Evolutionary conservation across 1,139 yeast genomes (phyloP).

Genomic region (Geotrichum citri-aurantii): DNA sequence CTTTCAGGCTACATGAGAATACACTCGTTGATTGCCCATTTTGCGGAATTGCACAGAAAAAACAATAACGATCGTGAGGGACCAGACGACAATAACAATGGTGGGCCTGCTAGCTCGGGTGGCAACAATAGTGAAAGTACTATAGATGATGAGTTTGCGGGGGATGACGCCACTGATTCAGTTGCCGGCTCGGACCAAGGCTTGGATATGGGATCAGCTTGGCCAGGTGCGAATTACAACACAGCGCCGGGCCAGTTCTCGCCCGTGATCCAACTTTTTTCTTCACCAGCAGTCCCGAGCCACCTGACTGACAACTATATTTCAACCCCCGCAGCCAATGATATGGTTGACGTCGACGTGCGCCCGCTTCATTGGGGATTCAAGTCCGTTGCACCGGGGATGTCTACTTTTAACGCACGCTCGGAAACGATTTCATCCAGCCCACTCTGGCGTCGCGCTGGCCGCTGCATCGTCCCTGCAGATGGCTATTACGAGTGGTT

Average conservation of each 20-base stretch:
- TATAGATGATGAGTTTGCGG: neutral
- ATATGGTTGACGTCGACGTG: neutral
- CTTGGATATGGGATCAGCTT: neutral
- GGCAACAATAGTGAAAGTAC: neutral
- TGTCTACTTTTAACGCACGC: slow-evolving; percentile 34
- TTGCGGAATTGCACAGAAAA: neutral
- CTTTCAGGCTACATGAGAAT: slow-evolving; percentile 12
- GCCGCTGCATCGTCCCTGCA: slow-evolving; percentile 65
- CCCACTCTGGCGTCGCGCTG: slow-evolving; percentile 31
- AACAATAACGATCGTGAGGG: neutral
- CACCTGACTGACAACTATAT: neutral
- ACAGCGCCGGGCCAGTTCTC: slow-evolving; percentile 10
- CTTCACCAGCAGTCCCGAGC: neutral
- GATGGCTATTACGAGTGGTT: slow-evolving; percentile 88
- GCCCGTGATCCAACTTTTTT: slow-evolving; percentile 12
- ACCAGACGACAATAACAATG: neutral
- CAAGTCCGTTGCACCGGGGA: neutral
- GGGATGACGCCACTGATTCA: neutral
- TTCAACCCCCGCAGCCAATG: neutral
- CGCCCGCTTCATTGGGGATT: neutral
- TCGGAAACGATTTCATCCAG: slow-evolving; percentile 28
- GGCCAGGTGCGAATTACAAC: slow-evolving; percentile 10
- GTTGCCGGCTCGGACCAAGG: neutral
- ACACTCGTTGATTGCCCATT: neutral
- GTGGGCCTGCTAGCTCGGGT: neutral